Conservation (phyloP, 148 eudicot genomes). For the Rhododendron kiyosumense region DNA sequence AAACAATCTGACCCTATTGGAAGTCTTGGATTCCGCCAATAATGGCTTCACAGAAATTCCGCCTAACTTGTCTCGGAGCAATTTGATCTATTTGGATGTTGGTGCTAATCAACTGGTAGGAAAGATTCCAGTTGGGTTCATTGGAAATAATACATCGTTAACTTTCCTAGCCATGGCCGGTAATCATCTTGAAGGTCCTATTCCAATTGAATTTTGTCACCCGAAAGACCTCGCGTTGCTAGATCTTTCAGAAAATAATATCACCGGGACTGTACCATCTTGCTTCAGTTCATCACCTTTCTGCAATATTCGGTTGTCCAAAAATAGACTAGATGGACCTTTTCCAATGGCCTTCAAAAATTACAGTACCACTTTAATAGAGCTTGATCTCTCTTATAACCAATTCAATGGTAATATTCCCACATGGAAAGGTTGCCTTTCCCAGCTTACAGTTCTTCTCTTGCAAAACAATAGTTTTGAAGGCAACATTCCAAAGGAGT, state of each 20-base stretch:
- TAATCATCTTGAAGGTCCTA: conserved; percentile 9
- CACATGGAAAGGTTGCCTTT: too few species aligned
- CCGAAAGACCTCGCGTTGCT: not conserved
- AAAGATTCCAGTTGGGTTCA: not conserved
- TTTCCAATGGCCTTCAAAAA: not conserved
- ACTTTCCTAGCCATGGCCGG: not conserved
- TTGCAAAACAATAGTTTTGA: too few species aligned
- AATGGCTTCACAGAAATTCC: too few species aligned
- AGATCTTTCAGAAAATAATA: not conserved
- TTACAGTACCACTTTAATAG: too few species aligned
- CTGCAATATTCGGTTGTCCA: not conserved
- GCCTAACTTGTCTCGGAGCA: too few species aligned
- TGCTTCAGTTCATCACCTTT: not conserved
- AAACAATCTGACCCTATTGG: not conserved
- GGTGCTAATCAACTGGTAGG: conserved; percentile 10
- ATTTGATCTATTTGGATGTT: not conserved
- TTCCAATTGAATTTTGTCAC: not conserved
- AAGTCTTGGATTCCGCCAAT: not conserved
- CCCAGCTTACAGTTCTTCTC: too few species aligned
- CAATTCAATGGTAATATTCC: not conserved
- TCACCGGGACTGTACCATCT: not conserved
- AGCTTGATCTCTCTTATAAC: not conserved
- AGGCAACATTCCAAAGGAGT: too few species aligned
- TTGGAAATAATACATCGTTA: not conserved
- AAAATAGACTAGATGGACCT: not conserved